These are phyloP conservation scores for Saprolegnia parasitica DNA, from an alignment of 352 stramenopile genomes.

Conservation along the genomic window DNA sequence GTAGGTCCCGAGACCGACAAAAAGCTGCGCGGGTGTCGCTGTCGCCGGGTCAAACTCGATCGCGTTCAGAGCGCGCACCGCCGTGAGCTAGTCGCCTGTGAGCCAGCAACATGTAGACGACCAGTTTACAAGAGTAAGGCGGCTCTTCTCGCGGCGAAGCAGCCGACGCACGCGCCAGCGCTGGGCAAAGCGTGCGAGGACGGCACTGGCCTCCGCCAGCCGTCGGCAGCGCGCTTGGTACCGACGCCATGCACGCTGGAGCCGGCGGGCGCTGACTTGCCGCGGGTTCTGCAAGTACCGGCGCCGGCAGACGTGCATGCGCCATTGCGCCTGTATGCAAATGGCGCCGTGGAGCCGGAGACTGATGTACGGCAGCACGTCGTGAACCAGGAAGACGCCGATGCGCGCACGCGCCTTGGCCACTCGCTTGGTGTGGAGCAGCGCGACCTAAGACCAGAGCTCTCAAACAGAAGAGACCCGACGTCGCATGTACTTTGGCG, in stretches of 20 bases:
- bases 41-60: constrained; percentile 1
- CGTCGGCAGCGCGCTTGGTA: background rate
- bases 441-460: background rate
- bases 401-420: constrained; percentile 28
- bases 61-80: background rate
- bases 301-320: background rate
- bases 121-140: background rate
- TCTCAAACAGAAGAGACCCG: background rate
- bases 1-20: constrained; percentile 39
- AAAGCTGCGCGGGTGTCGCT: constrained; percentile 35
- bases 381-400: constrained; percentile 23
- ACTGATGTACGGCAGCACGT: constrained; percentile 2
- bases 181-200: background rate
- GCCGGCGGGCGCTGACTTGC: background rate
- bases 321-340: constrained; percentile 6
- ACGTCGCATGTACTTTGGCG: constrained; percentile 10
- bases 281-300: background rate
- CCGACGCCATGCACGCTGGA: constrained; percentile 17
- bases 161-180: constrained; percentile 15
- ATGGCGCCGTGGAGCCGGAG: background rate
- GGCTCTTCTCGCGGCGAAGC: constrained; percentile 1
- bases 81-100: background rate
- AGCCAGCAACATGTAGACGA: background rate
- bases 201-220: background rate
- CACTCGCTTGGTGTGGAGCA: constrained; percentile 10